Percentiles rank a stretch among this genome's conserved stretches.
phyloP scores from a whole-genome alignment of 2,329 filamentous ascomycete genomes.

The Penicillium psychrosexuale region DNA sequence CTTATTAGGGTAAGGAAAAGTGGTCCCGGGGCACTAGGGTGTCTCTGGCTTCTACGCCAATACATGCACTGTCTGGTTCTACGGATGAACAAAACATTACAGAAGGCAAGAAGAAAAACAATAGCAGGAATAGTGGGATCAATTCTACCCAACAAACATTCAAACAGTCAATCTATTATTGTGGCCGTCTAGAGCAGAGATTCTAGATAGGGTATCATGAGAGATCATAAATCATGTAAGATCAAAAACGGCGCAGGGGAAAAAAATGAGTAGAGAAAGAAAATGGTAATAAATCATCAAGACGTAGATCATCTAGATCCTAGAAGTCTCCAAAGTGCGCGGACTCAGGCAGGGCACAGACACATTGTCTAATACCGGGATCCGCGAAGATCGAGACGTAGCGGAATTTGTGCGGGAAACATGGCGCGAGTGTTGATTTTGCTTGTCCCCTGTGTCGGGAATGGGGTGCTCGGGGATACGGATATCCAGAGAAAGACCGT shows the following conservation, averaged over 20 bases:
- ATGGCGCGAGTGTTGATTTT: background rate
- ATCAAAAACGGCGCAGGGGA: background rate
- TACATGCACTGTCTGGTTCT: background rate
- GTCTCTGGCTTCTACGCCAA: background rate
- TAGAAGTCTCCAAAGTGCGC: constrained; percentile 21
- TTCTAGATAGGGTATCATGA: constrained; percentile 29
- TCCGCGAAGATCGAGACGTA: constrained; percentile 14
- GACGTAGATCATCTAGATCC: constrained; percentile 15
- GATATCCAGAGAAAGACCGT: constrained; percentile 40
- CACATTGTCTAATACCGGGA: constrained; percentile 18
- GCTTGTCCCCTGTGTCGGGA: constrained; percentile 5
- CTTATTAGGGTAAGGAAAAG: background rate
- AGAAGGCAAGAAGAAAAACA: background rate
- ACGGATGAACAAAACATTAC: background rate
- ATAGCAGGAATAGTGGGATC: no score
- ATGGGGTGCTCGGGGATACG: constrained; percentile 1
- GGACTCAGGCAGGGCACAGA: constrained; percentile 24
- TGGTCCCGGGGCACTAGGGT: background rate
- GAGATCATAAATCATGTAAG: constrained; percentile 23
- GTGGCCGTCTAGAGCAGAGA: constrained; percentile 14
- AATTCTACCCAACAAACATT: background rate
- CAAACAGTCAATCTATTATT: constrained; percentile 2
- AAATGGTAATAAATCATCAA: background rate
- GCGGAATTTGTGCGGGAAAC: background rate
- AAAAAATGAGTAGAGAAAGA: background rate